A percentile compares a stretch with the other conserved stretches of the same genome.
These are phyloP conservation scores for Petunia axillaris DNA, from an alignment of 257 asterid species.

Conservation along the genomic window DNA sequence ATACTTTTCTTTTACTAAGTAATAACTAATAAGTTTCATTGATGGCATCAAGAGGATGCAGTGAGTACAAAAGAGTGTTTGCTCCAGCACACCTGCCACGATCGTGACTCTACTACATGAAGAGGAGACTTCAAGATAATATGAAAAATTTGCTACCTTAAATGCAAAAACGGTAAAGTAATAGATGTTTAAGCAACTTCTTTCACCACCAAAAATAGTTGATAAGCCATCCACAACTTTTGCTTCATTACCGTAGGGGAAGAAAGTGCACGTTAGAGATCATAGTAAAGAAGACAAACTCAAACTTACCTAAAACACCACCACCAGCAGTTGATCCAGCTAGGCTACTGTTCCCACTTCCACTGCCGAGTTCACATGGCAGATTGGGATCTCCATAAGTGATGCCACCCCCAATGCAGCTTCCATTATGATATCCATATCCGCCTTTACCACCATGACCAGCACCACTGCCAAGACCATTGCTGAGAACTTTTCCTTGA, in stretches of 20 bases:
- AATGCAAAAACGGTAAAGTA: constrained; percentile 6
- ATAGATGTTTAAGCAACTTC: constrained; percentile 18
- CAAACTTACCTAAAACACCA: constrained; percentile 79
- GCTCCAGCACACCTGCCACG: neutral
- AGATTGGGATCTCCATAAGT: constrained; percentile 76
- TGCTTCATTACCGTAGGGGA: too few relatives aligned
- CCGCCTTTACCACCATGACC: constrained; percentile 99
- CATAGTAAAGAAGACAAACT: constrained; percentile 24
- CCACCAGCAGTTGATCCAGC: constrained; percentile 85
- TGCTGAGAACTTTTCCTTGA: constrained; percentile 60
- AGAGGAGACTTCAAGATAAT: constrained; percentile 15
- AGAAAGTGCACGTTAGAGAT: neutral
- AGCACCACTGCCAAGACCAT: constrained; percentile 90
- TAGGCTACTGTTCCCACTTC: constrained; percentile 91
- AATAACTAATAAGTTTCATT: too few relatives aligned
- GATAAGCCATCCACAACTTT: neutral
- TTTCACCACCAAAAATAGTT: neutral
- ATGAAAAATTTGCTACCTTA: constrained; percentile 2
- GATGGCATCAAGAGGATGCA: too few relatives aligned
- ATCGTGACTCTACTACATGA: neutral
- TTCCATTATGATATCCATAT: constrained; percentile 69
- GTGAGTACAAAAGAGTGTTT: too few relatives aligned
- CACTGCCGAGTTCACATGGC: constrained; percentile 99
- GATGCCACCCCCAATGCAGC: constrained; percentile 81
- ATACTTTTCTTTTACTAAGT: too few relatives aligned